Evolutionary conservation across 192 early-diverging fungal species (phyloP), one percentile per base, ranked within the genome.

Genomic region (Pilaira anomala): DNA sequence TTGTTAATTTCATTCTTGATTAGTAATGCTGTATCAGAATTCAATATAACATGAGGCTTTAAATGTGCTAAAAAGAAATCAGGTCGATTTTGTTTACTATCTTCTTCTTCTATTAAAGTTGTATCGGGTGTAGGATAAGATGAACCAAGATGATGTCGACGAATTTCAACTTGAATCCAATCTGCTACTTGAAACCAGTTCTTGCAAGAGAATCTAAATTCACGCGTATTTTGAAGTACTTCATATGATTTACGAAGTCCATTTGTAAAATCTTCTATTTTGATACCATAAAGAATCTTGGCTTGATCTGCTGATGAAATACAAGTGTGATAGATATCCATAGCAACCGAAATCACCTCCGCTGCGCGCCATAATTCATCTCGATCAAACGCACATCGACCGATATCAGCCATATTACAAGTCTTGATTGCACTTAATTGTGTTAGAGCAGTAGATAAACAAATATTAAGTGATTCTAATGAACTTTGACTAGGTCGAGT

Each of bases 281-380:
- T 48, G 7, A 69, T 55, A n/a, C 68, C 73, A 24, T 66, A 14
- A n/a, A 75, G 25, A 12, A 72, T 61, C 16, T 55, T 41, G 19
- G 41, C 49, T 2, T 50, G 56, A 48, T 66, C 54, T 3, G 40
- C 48, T 7, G 50, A 18, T 24, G 48, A 33, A 26, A 30, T 29
- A 3, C 63, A 59, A 8, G 25, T 50, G 26, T 67, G 62, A 25
- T 68, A 55, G 3, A 71, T 45, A 22, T 60, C 57, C 56, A 69
- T 36, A 5, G 67, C 55, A 6, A 75, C 12, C 5, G 67, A 65
- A 25, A 75, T 51, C 1, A 75, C 51, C 28, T 75, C 68, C 6
- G 61, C 26, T 19, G 73, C 73, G 26, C 73, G 48, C 67, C 67
- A 75, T 12, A 75, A 53, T 51, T 75, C 73, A 36, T 75, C 68